Evolutionary conservation across 2,329 filamentous ascomycete genomes (phyloP).

Genomic region (Cytospora chrysosperma): DNA sequence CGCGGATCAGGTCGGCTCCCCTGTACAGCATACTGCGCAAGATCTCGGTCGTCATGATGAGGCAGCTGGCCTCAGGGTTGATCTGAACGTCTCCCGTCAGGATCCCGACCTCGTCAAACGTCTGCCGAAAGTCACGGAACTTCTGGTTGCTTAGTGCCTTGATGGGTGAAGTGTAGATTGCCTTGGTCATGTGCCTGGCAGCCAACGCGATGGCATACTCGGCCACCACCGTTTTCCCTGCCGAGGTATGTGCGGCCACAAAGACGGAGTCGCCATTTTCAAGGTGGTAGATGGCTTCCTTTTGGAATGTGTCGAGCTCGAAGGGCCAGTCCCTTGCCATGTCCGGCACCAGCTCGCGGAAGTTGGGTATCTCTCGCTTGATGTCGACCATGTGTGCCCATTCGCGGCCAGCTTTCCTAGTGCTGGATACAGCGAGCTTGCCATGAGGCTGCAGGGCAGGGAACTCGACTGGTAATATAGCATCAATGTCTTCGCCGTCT

Average conservation of each 20-base stretch:
- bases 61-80: slow-evolving; percentile 91
- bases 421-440: slow-evolving; percentile 68
- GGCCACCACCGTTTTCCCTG: slow-evolving; percentile 95
- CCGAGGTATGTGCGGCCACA: slow-evolving; percentile 95
- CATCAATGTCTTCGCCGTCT: slow-evolving; percentile 71
- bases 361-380: slow-evolving; percentile 90
- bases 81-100: slow-evolving; percentile 98
- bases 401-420: slow-evolving; percentile 75
- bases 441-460: slow-evolving; percentile 83
- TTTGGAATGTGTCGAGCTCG: slow-evolving; percentile 96
- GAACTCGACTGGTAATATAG: slow-evolving; percentile 87
- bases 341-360: slow-evolving; percentile 86
- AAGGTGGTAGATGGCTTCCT: slow-evolving; percentile 96
- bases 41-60: slow-evolving; percentile 99
- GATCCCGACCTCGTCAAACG: slow-evolving; percentile 95
- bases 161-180: slow-evolving; percentile 98
- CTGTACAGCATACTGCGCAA: slow-evolving; percentile 96
- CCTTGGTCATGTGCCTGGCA: slow-evolving; percentile 98
- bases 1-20: slow-evolving; percentile 90
- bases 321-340: slow-evolving; percentile 98
- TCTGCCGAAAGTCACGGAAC: slow-evolving; percentile 87
- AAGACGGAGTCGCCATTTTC: slow-evolving; percentile 97
- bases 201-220: slow-evolving; percentile 97
- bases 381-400: slow-evolving; percentile 99
- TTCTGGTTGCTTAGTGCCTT: slow-evolving; percentile 99